Evolutionary conservation across 495 filamentous ascomycete genomes (phyloP), one percentile per base, ranked within the genome.

Genomic region (Neurospora sp.): DNA sequence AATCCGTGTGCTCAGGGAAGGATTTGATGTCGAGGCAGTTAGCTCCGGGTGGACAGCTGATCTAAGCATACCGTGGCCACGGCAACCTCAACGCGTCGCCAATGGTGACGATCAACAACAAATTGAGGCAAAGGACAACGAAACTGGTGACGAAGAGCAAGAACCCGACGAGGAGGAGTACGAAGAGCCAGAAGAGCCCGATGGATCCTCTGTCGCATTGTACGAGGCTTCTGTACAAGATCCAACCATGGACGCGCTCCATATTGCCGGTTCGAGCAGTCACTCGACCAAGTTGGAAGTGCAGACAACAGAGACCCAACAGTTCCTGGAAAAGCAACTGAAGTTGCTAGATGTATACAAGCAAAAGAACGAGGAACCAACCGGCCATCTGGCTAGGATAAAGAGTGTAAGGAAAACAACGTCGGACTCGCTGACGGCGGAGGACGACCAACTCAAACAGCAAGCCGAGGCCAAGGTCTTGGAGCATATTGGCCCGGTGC

Each of bases 401-500:
- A 76, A 74, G 83, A 68, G 82, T 79, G 27, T 82, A 82, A 82
- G 84, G 76, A 73, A 71, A 53, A 65, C 53, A 1, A 65, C 53
- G 53, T 65, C 53, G 6, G 53, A 65, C 27, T 65, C 53, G 14
- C 9, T 65, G 53, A 65, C 53, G 53, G 35, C 59, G 5, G 70
- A 73, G 4, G 75, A 74, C n/a, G 75, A 77, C n/a, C 74, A 72
- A 12, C 44, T 75, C 31, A 75, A 69, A 69, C 71, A 65, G n/a
- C 61, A 79, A 87, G 75, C 59, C 80, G 89, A 77, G 87, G 89
- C 72, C 45, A 85, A 86, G 72, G 91, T 96, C 68, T 91, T 90
- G 76, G 93, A 97, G 78, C 93, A 97, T 75, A 97, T 97, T 73
- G 95, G 95, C 0, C 94, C 94, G 3, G 94, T 97, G 73, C 94